Evolutionary conservation across 2,329 filamentous ascomycete genomes (phyloP), one percentile per base, ranked within the genome.

Genomic region (Colletotrichum brevisporum): DNA sequence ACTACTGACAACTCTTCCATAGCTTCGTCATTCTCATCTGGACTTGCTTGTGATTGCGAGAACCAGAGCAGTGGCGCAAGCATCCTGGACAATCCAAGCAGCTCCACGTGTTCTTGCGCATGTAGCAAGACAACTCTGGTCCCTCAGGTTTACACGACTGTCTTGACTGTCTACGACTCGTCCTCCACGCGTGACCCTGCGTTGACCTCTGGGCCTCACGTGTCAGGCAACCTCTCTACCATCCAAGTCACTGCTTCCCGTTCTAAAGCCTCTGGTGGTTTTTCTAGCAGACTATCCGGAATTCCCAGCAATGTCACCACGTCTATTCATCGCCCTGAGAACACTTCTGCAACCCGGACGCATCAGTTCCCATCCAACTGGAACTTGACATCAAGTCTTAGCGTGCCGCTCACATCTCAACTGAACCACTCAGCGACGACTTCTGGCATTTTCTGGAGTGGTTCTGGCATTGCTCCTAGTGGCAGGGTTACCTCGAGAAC

Each of bases 111-210:
- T 21, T n/a, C 51, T 45, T 67, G 57, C 13, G 12, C 24, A 13
- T 62, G 61, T 9, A 15, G 3, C 4, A 69, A 51, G 43, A 48
- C 48, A 10, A 65, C 43, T 3, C n/a, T 16, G 16, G 5, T 69
- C 9, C 54, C 66, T 6, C 5, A 31, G 6, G 36, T 52, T 6
- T 69, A 24, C 50, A 69, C 54, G 0, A 50, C 61, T 4, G n/a
- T 69, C 43, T 59, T 59, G 15, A 69, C 61, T 2, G 16, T 69
- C 41, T 60, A 55, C 24, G 54, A 54, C 5, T 15, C 54, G 9
- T 18, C 18, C 39, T 48, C n/a, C n/a, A 52, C 48, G 3, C 24
- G 12, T 1, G 13, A 18, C 27, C n/a, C 21, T 2, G 13, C 51
- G 6, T 15, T 21, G 5, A 43, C 56, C 13, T 41, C 51, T 21